Evolutionary conservation across 1,139 yeast species (phyloP).

Genomic region (Pichia inconspicua): DNA sequence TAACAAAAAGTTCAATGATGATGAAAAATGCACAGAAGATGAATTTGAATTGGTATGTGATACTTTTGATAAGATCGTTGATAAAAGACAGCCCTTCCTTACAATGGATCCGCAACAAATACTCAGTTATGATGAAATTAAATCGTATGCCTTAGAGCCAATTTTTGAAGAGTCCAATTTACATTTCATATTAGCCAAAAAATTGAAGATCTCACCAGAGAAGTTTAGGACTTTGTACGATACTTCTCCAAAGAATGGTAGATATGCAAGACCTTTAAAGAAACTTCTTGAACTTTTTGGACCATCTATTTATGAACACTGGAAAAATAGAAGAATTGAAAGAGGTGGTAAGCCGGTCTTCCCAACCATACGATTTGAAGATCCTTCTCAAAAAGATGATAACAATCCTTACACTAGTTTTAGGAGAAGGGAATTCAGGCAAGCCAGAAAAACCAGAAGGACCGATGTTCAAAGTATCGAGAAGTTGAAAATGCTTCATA

Average conservation of each 20-base stretch:
- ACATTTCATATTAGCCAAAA: slow-evolving; percentile 28
- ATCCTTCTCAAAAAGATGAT: slow-evolving; percentile 80
- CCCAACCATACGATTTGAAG: slow-evolving; percentile 78
- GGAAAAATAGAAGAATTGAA: slow-evolving; percentile 67
- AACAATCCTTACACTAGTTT: slow-evolving; percentile 93
- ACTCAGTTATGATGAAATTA: slow-evolving; percentile 61
- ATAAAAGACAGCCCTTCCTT: slow-evolving; percentile 81
- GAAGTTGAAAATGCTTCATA: slow-evolving; percentile 63
- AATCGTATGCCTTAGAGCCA: slow-evolving; percentile 34
- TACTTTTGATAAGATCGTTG: slow-evolving; percentile 64
- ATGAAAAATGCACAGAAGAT: slow-evolving; percentile 50
- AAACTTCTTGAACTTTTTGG: slow-evolving; percentile 61
- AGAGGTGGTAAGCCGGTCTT: slow-evolving; percentile 65
- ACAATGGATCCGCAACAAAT: slow-evolving; percentile 78
- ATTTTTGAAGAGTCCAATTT: slow-evolving; percentile 29
- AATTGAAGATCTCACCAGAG: slow-evolving; percentile 25
- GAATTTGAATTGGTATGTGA: slow-evolving; percentile 81
- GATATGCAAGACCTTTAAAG: slow-evolving; percentile 40
- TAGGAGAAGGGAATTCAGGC: slow-evolving; percentile 91
- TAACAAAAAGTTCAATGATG: slow-evolving; percentile 32
- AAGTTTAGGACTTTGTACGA: slow-evolving; percentile 42
- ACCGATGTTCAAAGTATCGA: slow-evolving; percentile 90
- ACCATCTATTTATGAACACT: slow-evolving; percentile 63
- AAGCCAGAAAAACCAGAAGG: slow-evolving; percentile 91
- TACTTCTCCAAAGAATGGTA: slow-evolving; percentile 32